Percentiles rank a stretch among this genome's conserved stretches.
phyloP scores from a whole-genome alignment of 1,139 yeast genomes.

The Pichia sp. region DNA sequence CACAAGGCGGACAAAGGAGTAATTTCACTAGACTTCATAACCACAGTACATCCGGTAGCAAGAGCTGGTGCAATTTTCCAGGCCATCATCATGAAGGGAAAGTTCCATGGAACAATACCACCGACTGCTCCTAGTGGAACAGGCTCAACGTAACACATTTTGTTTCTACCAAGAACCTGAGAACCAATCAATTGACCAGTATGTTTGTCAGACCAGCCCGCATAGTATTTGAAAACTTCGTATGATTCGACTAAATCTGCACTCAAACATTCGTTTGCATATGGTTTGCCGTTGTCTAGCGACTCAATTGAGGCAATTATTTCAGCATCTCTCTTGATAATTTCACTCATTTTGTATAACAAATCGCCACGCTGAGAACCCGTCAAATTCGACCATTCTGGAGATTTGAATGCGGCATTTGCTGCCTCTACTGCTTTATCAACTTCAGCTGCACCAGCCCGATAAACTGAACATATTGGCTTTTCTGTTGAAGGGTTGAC shows the following conservation, averaged over 20 bases:
- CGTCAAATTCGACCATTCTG: constrained; percentile 38
- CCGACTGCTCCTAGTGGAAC: constrained; percentile 80
- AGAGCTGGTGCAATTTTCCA: constrained; percentile 84
- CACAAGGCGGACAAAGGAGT: constrained; percentile 77
- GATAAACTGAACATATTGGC: constrained; percentile 58
- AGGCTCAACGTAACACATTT: constrained; percentile 54
- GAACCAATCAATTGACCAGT: constrained; percentile 59
- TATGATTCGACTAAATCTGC: constrained; percentile 60
- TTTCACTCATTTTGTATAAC: constrained; percentile 47
- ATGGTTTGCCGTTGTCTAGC: constrained; percentile 58
- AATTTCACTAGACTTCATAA: constrained; percentile 76
- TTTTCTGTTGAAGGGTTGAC: constrained; percentile 62
- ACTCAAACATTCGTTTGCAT: constrained; percentile 32
- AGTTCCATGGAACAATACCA: constrained; percentile 85
- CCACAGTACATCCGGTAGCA: constrained; percentile 78
- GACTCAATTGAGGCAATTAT: constrained; percentile 54
- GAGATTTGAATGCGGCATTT: constrained; percentile 50
- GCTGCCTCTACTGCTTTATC: constrained; percentile 62
- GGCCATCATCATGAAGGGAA: constrained; percentile 74
- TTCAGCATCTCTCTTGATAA: constrained; percentile 49
- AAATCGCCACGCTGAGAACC: constrained; percentile 46
- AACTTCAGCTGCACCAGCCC: constrained; percentile 61
- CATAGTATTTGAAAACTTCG: constrained; percentile 60
- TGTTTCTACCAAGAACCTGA: constrained; percentile 28
- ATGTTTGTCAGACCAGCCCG: constrained; percentile 82